Evolutionary conservation across 176 grass and related monocot genomes (phyloP), one percentile per base, ranked within the genome.

Genomic region (Oryza officinalis): DNA sequence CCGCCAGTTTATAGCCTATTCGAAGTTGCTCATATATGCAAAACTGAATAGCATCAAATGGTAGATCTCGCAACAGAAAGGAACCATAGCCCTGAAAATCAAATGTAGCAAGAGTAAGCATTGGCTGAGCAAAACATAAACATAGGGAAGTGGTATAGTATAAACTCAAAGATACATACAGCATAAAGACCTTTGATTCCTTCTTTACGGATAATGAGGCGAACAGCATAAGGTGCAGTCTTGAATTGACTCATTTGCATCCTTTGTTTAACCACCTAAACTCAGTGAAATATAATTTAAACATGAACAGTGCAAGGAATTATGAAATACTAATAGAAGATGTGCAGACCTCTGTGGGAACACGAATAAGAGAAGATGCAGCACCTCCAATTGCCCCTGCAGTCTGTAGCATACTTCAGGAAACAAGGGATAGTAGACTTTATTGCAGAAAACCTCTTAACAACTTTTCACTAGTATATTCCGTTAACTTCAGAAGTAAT

Each of bases 241-340:
- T 44, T 82, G 72, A 94, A 97, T 38, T 94, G 89, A 27, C 85
- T 78, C n/a, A 75, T 94, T 79, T 94, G 89, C 85, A 97, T 88
- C 83, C 83, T 90, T 90, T 92, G 84, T 81, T 88, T 92, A 44
- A 92, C 83, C 27, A 97, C 91, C 91, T 92, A 78, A 86, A 78
- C 50, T 45, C n/a, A 26, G 31, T 70, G 63, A 46, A 65, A 30
- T 70, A 3, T 0, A 71, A 40, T 40, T 76, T 64, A 38, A 37
- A 64, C 59, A 71, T 18, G 1, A 72, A 11, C 6, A 40, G 27
- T 3, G 27, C 27, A n/a, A 31, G 8, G 18, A 50, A 46, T 52
- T 64, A 26, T 33, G 31, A 38, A 52, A 45, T n/a, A 63, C 10
- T 37, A 9, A 65, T 46, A 25, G 81, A 18, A 69, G 14, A 37